Evolutionary conservation across 75 land plant genomes (phyloP).

Genomic region (Pinus albicaulis): DNA sequence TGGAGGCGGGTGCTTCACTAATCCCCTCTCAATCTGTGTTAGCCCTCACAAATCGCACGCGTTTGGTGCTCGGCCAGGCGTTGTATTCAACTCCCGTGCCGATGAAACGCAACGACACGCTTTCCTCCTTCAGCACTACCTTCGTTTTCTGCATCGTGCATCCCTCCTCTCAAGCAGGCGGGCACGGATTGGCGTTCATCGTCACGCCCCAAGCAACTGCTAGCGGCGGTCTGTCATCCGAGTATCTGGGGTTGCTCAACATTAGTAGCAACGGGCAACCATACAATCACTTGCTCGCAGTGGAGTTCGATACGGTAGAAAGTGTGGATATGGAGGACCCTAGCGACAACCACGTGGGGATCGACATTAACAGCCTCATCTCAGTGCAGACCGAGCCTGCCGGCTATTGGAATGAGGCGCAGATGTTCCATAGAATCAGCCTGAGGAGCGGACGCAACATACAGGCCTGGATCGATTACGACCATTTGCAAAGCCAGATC

Average conservation of each 20-base stretch:
- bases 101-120: background rate
- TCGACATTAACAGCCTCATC: constrained; percentile 48
- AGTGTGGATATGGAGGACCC: constrained; percentile 34
- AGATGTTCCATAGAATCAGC: too few relatives aligned
- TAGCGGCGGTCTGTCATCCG: constrained; percentile 9
- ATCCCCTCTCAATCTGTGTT: too few relatives aligned
- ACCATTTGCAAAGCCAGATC: too few relatives aligned
- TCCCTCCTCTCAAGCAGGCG: background rate
- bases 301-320: constrained; percentile 55
- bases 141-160: background rate
- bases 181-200: constrained; percentile 45
- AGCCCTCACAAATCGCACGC: background rate
- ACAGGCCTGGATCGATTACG: too few relatives aligned
- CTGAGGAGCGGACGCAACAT: too few relatives aligned
- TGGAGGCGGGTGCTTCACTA: too few relatives aligned
- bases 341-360: constrained; percentile 46
- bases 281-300: constrained; percentile 44
- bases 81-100: background rate
- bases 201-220: constrained; percentile 21
- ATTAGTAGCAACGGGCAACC: constrained; percentile 32
- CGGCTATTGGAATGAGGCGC: too few relatives aligned
- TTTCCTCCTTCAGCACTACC: background rate
- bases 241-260: constrained; percentile 52
- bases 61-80: background rate
- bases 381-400: constrained; percentile 5